These are phyloP conservation scores for Leccinum huronense DNA, from an alignment of 1,284 basidiomycete genomes.

Conservation along the genomic window DNA sequence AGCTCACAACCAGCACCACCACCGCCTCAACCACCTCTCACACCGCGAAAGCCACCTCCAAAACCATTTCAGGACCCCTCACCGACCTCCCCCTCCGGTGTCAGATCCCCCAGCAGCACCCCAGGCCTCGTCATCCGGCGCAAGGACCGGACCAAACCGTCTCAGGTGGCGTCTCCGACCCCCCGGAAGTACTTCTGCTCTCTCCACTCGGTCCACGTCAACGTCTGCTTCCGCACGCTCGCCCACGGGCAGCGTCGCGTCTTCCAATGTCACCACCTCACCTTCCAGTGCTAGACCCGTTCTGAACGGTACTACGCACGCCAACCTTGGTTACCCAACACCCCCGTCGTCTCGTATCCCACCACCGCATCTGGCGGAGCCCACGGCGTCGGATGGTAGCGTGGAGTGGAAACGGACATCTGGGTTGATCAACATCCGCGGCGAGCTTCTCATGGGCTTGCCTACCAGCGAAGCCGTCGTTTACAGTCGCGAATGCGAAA, in stretches of 20 bases:
- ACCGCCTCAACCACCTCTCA: slow-evolving; percentile 18
- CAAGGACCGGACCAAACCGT: slow-evolving; percentile 47
- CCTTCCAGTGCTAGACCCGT: slow-evolving; percentile 30
- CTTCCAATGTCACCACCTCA: slow-evolving; percentile 28
- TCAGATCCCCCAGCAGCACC: slow-evolving; percentile 38
- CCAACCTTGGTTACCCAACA: slow-evolving; percentile 36
- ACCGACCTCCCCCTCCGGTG: slow-evolving; percentile 29
- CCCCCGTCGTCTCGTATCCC: slow-evolving; percentile 40
- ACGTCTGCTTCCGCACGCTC: slow-evolving; percentile 22
- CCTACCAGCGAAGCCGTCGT: slow-evolving; percentile 85
- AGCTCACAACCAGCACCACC: slow-evolving; percentile 22
- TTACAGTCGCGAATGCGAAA: slow-evolving; percentile 72
- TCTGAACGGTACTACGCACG: slow-evolving; percentile 19
- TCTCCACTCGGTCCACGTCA: slow-evolving; percentile 21
- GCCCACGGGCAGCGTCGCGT: slow-evolving; percentile 23
- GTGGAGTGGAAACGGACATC: slow-evolving; percentile 43
- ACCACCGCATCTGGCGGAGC: slow-evolving; percentile 26
- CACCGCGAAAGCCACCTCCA: slow-evolving; percentile 19
- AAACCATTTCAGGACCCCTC: slow-evolving; percentile 41
- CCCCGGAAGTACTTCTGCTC: slow-evolving; percentile 29
- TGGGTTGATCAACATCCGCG: slow-evolving; percentile 52
- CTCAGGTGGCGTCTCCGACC: slow-evolving; percentile 26
- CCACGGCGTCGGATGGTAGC: slow-evolving; percentile 37
- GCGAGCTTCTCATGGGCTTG: slow-evolving; percentile 80
- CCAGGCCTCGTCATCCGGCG: slow-evolving; percentile 49